Percentiles rank a stretch among this genome's conserved stretches.
Conservation (phyloP, 768 basidiomycete genomes). For the Termitomyces heimii region DNA sequence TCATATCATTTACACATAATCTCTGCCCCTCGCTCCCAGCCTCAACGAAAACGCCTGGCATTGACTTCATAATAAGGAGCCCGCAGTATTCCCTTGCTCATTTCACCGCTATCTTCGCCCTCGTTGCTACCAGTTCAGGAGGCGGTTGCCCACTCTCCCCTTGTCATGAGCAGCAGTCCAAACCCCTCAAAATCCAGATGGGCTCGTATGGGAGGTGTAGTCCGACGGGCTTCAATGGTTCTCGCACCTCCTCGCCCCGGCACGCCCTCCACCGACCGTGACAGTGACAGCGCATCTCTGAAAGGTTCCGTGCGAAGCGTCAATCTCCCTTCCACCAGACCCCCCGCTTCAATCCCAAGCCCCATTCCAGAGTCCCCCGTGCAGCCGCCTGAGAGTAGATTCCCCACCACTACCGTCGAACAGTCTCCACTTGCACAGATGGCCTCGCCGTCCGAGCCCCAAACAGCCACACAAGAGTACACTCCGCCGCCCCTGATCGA, state of each 20-base stretch:
- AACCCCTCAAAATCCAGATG: slow-evolving; percentile 40
- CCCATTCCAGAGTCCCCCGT: slow-evolving; percentile 69
- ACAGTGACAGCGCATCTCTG: slow-evolving; percentile 19
- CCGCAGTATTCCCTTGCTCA: slow-evolving; percentile 12
- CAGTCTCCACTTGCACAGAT: slow-evolving; percentile 38
- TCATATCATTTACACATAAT: not conserved
- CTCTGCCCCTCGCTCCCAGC: slow-evolving; percentile 17
- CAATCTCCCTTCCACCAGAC: slow-evolving; percentile 14
- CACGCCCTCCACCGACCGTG: slow-evolving; percentile 25
- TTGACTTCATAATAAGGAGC: slow-evolving; percentile 28
- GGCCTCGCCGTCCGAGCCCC: slow-evolving; percentile 5
- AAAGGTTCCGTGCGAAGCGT: slow-evolving; percentile 16
- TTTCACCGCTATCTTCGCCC: slow-evolving; percentile 9
- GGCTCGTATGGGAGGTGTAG: slow-evolving; percentile 51
- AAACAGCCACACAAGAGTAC: slow-evolving; percentile 18
- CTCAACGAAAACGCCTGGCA: slow-evolving; percentile 42
- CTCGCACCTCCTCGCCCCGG: slow-evolving; percentile 32
- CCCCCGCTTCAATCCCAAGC: slow-evolving; percentile 32
- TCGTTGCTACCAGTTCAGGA: not conserved
- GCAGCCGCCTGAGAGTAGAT: slow-evolving; percentile 41
- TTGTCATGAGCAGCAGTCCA: slow-evolving; percentile 4
- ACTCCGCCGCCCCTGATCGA: slow-evolving; percentile 35
- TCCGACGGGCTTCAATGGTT: slow-evolving; percentile 57
- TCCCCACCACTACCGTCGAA: slow-evolving; percentile 21
- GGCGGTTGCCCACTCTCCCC: slow-evolving; percentile 1